Evolutionary conservation across 805 yeast genomes (phyloP).

Genomic region (Wickerhamomyces rabaulensis): DNA sequence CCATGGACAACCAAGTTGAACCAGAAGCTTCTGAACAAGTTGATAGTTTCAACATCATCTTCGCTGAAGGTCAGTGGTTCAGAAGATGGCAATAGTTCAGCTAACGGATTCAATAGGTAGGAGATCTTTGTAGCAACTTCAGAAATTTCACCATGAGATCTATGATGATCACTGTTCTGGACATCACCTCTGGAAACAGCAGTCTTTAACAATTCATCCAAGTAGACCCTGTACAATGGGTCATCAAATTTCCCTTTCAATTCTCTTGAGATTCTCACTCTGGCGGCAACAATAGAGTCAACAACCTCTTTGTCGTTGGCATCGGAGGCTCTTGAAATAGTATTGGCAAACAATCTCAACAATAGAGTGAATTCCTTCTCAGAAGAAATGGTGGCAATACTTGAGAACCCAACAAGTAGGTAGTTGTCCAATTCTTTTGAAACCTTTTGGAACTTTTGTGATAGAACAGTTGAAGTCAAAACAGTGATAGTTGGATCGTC

Average conservation of each 20-base stretch:
- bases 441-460: slow-evolving; percentile 59
- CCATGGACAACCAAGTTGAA: slow-evolving; percentile 92
- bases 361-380: slow-evolving; percentile 65
- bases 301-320: slow-evolving; percentile 33
- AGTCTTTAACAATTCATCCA: slow-evolving; percentile 59
- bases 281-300: slow-evolving; percentile 43
- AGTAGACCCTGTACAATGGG: slow-evolving; percentile 49
- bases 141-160: slow-evolving; percentile 68
- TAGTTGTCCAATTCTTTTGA: slow-evolving; percentile 49
- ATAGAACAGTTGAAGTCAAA: slow-evolving; percentile 72
- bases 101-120: slow-evolving; percentile 64
- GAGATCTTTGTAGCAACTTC: slow-evolving; percentile 67
- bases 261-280: slow-evolving; percentile 37
- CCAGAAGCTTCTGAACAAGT: slow-evolving; percentile 85
- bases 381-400: slow-evolving; percentile 55
- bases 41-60: slow-evolving; percentile 43
- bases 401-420: slow-evolving; percentile 57
- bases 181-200: slow-evolving; percentile 79
- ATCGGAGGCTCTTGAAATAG: slow-evolving; percentile 40
- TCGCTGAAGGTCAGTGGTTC: slow-evolving; percentile 34
- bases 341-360: slow-evolving; percentile 49
- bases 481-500: slow-evolving; percentile 69
- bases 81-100: slow-evolving; percentile 62
- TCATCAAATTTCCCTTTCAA: slow-evolving; percentile 25
- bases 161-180: slow-evolving; percentile 67